Base-by-base conservation (phyloP, 2,329 filamentous ascomycete species). In the Trichoderma pleuroti region DNA sequence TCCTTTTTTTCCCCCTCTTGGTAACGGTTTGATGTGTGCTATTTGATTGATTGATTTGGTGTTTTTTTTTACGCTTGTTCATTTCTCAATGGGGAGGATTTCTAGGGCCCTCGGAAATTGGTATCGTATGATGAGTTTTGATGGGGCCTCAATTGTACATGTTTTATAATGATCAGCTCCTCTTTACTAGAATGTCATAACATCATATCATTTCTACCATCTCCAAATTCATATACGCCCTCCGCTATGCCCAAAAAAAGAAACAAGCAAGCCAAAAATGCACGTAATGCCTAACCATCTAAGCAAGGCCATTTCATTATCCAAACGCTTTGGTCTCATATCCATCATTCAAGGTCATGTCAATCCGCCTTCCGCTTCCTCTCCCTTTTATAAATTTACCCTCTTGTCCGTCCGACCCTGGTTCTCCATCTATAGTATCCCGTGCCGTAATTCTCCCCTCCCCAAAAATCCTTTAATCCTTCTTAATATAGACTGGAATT, bases 401-500 rank as follows among this genome's bases (percentile, higher is more conserved):
- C 30, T 30, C 11, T 8, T 32, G 2, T 32, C n/a, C 26, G 7
- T 30, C 57, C n/a, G 12, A 16, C 4, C 6, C 56, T 0, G 8
- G 5, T 30, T 2, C 5, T 10, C 54, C 34, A 5, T 16, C 7
- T 4, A 11, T 14, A 34, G 18, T 21, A 21, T 34, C 11, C 28
- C 14, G 8, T 49, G 10, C 21, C 59, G 10, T 28, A 18, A 2
- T 14, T 34, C 7, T 32, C 56, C 24, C n/a, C 5, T 3, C 3
- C 10, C 5, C 32, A 24, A 39, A 24, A 57, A 7, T 1, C 30
- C 16, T 16, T 66, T 70, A 72, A 68, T 70, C 74, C 63, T 73
- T 77, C 61, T 80, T 82, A 74, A 97, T 85, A 81, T 94, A 98
- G 73, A 97, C 93, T 34, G 96, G 96, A 78, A 99, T 91, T 18